These are phyloP conservation scores for Teunomyces tritomae DNA, from an alignment of 805 yeast genomes.

Conservation along the genomic window DNA sequence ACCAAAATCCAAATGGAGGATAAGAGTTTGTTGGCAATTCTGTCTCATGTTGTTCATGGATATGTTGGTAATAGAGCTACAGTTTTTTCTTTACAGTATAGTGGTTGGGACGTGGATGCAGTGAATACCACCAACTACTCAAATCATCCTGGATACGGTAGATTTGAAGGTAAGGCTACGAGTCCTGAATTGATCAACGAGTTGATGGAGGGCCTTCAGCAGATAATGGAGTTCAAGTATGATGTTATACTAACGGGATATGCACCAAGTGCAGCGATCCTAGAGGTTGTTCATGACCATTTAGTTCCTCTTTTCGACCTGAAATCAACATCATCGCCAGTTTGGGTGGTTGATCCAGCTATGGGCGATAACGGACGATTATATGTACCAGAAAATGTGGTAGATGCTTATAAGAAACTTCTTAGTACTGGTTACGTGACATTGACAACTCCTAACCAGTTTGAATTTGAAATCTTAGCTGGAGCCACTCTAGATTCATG, in stretches of 20 bases:
- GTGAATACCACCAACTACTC: conserved; percentile 86
- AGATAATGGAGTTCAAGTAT: conserved; percentile 48
- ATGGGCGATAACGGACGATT: conserved; percentile 85
- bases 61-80: conserved; percentile 93
- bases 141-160: conserved; percentile 88
- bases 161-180: conserved; percentile 57
- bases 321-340: conserved; percentile 17
- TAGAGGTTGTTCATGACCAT: conserved; percentile 46
- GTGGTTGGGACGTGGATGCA: conserved; percentile 92
- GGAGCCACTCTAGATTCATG: conserved; percentile 42
- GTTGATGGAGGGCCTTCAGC: conserved; percentile 54
- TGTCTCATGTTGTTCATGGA: conserved; percentile 94
- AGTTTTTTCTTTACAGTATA: conserved; percentile 80
- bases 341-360: conserved; percentile 85
- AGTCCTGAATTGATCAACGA: conserved; percentile 44
- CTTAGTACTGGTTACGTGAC: conserved; percentile 43
- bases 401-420: conserved; percentile 51
- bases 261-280: conserved; percentile 58
- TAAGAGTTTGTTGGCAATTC: conserved; percentile 36
- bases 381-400: conserved; percentile 62
- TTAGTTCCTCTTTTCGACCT: conserved; percentile 32
- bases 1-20: not conserved
- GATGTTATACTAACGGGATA: conserved; percentile 79
- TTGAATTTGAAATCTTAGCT: conserved; percentile 64
- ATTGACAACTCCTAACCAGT: conserved; percentile 69